Evolutionary conservation across 1,284 basidiomycete species (phyloP).

Genomic region (Irpex lacteus): DNA sequence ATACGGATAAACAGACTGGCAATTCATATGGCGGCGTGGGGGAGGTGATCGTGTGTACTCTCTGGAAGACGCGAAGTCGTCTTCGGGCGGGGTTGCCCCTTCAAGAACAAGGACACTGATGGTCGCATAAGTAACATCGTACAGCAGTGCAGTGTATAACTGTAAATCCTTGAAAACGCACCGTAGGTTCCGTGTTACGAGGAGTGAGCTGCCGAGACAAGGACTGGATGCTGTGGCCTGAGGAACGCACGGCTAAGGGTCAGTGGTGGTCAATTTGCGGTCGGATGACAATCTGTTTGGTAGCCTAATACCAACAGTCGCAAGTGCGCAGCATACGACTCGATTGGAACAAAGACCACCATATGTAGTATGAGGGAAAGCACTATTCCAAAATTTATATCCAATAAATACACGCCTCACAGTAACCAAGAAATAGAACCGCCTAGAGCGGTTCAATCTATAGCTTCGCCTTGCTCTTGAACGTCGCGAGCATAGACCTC

Average conservation of each 20-base stretch:
- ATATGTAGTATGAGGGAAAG: background rate
- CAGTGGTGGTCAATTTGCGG: no score
- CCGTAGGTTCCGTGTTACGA: no score
- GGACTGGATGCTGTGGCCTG: no score
- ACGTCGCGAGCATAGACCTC: slow-evolving; percentile 68
- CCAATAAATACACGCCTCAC: background rate
- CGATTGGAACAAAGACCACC: background rate
- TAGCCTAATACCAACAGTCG: no score
- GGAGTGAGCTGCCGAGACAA: no score
- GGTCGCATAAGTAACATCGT: background rate
- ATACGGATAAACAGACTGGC: background rate
- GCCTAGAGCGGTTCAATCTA: slow-evolving; percentile 2
- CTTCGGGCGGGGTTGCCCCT: background rate
- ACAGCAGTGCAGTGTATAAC: background rate
- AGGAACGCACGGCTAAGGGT: no score
- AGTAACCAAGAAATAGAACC: background rate
- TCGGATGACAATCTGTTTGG: no score
- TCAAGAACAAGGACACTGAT: background rate
- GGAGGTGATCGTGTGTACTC: background rate
- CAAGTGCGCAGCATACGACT: background rate
- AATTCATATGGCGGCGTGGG: background rate
- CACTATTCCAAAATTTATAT: background rate
- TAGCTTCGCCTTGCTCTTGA: slow-evolving; percentile 64
- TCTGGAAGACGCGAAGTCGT: background rate
- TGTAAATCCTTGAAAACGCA: no score